Base-by-base conservation (phyloP, 2,329 filamentous ascomycete genomes). In the Chaetoscypha palmicola region DNA sequence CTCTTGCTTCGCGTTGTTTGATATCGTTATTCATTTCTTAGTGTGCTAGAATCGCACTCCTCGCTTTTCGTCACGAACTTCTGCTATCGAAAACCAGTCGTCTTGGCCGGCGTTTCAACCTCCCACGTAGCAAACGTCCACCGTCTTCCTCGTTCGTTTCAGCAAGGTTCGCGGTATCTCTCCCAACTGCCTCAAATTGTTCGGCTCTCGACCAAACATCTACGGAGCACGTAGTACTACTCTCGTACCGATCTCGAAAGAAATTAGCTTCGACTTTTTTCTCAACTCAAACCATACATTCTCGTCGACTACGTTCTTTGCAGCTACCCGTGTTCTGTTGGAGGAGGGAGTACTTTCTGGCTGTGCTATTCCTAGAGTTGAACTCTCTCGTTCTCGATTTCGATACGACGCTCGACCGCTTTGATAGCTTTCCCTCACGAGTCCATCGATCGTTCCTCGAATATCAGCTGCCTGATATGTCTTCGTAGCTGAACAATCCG, bases 381-480 rank as follows among this genome's bases (percentile, higher is more conserved):
- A 54, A 24, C 49, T 48, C 45, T 47, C 43, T 37, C 40, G 31
- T 42, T 45, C 41, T 24, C 23, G 17, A 33, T 9, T 23, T 38
- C 33, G 46, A 34, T 14, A 42, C 38, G 38, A 30, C 32, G n/a
- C 43, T 47, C 49, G 40, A 55, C 47, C 37, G 55, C 55, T 58
- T 55, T 53, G 54, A 55, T 36, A 56, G 51, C 52, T 51, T 49
- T 43, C 42, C 49, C 51, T 49, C 41, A 43, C 31, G 33, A 24
- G 20, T 16, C 23, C 21, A 10, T 21, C 40, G 23, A 19, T 43
- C 43, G 40, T 32, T 45, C 21, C 48, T 26, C 37, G 47, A 34
- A 40, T 46, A 43, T 42, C 30, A 22, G 24, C 23, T 33, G 41
- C 39, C 49, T 43, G 45, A 31, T 42, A 57, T 59, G 57, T 54